Evolutionary conservation across 2,329 filamentous ascomycete genomes (phyloP).

Genomic region (Apiospora kogelbergensis): DNA sequence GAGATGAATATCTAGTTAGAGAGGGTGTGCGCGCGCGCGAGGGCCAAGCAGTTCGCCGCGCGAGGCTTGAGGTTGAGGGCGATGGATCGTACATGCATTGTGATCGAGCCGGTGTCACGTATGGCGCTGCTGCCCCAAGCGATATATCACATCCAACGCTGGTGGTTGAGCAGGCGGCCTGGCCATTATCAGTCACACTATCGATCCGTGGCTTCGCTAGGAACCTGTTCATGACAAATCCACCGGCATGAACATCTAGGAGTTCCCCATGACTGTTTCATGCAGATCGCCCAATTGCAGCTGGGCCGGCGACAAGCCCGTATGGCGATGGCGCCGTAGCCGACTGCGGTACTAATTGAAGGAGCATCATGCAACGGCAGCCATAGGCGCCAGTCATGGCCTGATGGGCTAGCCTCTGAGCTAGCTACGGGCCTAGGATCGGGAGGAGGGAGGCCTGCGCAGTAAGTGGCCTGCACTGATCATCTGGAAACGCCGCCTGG

Average conservation of each 20-base stretch:
- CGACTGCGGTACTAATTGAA: background rate
- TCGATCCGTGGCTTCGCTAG: background rate
- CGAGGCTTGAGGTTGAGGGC: background rate
- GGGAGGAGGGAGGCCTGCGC: background rate
- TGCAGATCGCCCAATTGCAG: background rate
- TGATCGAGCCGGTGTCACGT: background rate
- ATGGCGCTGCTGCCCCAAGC: background rate
- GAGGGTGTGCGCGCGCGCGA: background rate
- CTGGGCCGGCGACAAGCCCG: background rate
- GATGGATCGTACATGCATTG: background rate
- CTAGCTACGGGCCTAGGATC: background rate
- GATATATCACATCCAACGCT: background rate
- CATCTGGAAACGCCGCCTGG: background rate
- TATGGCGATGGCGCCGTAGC: conserved; percentile 1
- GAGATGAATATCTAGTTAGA: background rate
- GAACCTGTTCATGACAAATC: conserved; percentile 4
- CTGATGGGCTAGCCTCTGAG: background rate
- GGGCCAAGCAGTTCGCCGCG: background rate
- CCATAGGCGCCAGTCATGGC: background rate
- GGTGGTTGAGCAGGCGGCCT: background rate
- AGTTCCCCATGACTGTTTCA: background rate
- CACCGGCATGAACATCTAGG: conserved; percentile 5
- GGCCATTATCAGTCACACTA: background rate
- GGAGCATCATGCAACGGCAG: background rate
- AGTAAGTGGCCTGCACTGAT: background rate